Evolutionary conservation across 495 filamentous ascomycete genomes (phyloP), one percentile per base, ranked within the genome.

Genomic region (Cryomyces antarcticus): DNA sequence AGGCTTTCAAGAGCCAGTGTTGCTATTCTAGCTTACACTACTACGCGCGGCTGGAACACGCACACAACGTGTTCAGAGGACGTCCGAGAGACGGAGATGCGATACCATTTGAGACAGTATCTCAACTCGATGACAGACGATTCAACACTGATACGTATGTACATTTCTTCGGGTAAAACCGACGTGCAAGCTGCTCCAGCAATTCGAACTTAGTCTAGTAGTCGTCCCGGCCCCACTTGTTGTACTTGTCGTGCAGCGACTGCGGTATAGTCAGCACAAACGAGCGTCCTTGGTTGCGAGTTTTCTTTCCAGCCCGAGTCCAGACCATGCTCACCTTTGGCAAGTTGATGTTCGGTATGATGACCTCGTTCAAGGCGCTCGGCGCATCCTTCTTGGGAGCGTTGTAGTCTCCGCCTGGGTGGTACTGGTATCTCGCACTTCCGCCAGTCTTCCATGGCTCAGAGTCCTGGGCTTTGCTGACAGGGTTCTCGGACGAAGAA

Each of bases 171-270:
- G 17, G 2, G 2, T 24, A 24, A 24, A 24, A 24, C 17, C 17
- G 17, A 24, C 17, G 17, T 24, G 17, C 17, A 24, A 24, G 17
- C 17, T 24, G 17, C 17, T 24, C 17, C 17, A 24, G 17, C 17
- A 2, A 1, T 24, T 24, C 17, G 2, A 24, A 24, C 3, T 36
- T 5, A 47, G 29, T 46, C 48, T 58, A 61, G 46, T 52, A 63
- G 37, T 50, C 63, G 41, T 95, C 89, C 74, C 95, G 96, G 62
- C 88, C 89, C 71, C 78, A 94, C 73, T 97, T 97, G 75, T 97
- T 97, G 72, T 75, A 96, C 60, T 77, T 77, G 52, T 96, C 89
- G 65, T 97, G 89, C 44, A 92, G 72, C 40, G 73, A 65, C 89
- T 94, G 46, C 9, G 9, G 36, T 3, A 41, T n/a, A 12, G 44